Percentiles rank a stretch among this genome's conserved stretches.
Conservation (phyloP, 2,329 filamentous ascomycete genomes). For the Hymenoscyphus occultus region DNA sequence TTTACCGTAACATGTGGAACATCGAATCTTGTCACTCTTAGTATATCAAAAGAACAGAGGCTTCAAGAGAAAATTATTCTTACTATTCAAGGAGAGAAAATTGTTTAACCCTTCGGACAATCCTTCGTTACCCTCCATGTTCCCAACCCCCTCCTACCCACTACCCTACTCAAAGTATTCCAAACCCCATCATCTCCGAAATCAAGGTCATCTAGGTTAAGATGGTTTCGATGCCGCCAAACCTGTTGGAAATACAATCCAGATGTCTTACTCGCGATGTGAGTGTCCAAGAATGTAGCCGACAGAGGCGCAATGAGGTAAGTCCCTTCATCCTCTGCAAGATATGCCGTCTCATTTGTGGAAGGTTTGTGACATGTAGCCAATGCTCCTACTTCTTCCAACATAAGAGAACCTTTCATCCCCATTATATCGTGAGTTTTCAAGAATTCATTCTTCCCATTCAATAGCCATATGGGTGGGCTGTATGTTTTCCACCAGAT, state of each 20-base stretch:
- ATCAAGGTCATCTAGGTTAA: conserved; percentile 78
- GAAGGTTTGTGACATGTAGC: conserved; percentile 60
- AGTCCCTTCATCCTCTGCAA: conserved; percentile 59
- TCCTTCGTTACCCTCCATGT: conserved; percentile 60
- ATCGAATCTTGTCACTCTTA: neutral
- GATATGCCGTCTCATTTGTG: conserved; percentile 55
- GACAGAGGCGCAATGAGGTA: conserved; percentile 73
- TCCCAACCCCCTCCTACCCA: conserved; percentile 60
- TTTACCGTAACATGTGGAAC: neutral
- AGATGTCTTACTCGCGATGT: conserved; percentile 46
- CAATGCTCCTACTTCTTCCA: conserved; percentile 55
- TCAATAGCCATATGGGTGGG: conserved; percentile 75
- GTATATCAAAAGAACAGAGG: neutral
- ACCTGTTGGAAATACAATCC: conserved; percentile 64
- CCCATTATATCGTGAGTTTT: conserved; percentile 73
- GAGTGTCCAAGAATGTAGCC: conserved; percentile 65
- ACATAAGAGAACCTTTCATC: conserved; percentile 57
- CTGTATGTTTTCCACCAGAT: conserved; percentile 84
- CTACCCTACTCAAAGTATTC: conserved; percentile 65
- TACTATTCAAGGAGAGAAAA: neutral
- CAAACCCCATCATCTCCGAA: conserved; percentile 74
- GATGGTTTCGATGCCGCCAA: conserved; percentile 64
- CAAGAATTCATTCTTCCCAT: conserved; percentile 71
- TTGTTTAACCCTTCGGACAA: conserved; percentile 14
- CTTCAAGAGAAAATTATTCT: neutral